Evolutionary conservation across 2,329 filamentous ascomycete species (phyloP).

Genomic region (Fusarium nodosum): DNA sequence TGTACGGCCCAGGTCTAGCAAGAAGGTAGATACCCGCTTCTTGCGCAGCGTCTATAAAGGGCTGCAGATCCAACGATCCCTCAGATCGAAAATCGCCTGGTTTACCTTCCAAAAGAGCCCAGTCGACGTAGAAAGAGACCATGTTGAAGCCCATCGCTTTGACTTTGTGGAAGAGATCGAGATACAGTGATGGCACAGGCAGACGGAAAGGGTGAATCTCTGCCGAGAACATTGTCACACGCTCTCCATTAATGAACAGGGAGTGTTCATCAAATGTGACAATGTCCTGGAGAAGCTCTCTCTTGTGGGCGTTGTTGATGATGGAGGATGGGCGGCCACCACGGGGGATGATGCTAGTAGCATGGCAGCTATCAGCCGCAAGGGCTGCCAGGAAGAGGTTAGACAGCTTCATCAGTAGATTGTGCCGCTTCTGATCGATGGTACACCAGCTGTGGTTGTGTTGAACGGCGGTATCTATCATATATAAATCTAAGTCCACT

Average conservation of each 20-base stretch:
- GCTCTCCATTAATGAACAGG: slow-evolving; percentile 76
- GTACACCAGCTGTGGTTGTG: rapidly evolving
- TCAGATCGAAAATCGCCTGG: slow-evolving; percentile 77
- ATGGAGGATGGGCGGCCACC: slow-evolving; percentile 41
- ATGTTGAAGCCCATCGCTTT: slow-evolving; percentile 84
- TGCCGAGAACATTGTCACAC: slow-evolving; percentile 78
- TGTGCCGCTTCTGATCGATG: rapidly evolving
- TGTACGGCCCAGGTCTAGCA: slow-evolving; percentile 79
- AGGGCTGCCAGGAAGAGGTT: slow-evolving; percentile 15
- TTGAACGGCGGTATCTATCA: background rate
- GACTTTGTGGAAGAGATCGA: slow-evolving; percentile 86
- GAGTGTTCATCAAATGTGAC: slow-evolving; percentile 81
- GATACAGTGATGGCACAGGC: slow-evolving; percentile 64
- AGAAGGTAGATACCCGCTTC: slow-evolving; percentile 82
- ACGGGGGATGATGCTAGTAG: slow-evolving; percentile 32
- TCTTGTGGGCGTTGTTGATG: slow-evolving; percentile 42
- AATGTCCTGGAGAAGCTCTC: slow-evolving; percentile 53
- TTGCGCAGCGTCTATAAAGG: slow-evolving; percentile 81
- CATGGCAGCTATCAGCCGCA: slow-evolving; percentile 14
- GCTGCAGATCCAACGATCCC: slow-evolving; percentile 78
- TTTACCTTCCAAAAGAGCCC: slow-evolving; percentile 82
- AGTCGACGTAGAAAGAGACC: slow-evolving; percentile 84
- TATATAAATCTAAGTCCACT: background rate
- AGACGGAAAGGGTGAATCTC: slow-evolving; percentile 78
- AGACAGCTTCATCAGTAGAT: slow-evolving; percentile 35